These are phyloP conservation scores for Cruciata laevipes DNA, from an alignment of 257 asterid species.

Conservation along the genomic window DNA sequence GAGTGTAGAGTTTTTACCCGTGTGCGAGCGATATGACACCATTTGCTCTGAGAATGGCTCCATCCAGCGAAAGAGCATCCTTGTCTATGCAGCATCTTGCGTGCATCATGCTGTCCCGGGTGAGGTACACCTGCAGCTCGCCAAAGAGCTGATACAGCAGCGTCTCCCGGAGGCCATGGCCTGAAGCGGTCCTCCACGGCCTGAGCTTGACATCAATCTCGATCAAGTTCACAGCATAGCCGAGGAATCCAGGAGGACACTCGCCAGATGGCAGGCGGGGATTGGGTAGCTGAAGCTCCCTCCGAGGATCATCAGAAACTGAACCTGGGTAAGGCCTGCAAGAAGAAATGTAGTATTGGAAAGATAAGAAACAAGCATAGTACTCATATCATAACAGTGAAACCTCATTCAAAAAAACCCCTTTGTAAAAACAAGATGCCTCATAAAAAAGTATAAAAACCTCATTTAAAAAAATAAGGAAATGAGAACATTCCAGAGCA, in stretches of 20 bases:
- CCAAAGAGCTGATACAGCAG: constrained; percentile 53
- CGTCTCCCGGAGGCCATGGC: constrained; percentile 48
- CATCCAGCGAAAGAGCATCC: constrained; percentile 58
- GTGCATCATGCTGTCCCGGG: constrained; percentile 5
- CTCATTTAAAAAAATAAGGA: too few relatives aligned
- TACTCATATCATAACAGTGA: too few relatives aligned
- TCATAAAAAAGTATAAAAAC: too few relatives aligned
- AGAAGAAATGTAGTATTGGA: not conserved
- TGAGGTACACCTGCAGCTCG: constrained; percentile 52
- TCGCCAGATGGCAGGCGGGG: constrained; percentile 38
- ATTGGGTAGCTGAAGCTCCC: constrained; percentile 26
- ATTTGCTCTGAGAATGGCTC: constrained; percentile 44
- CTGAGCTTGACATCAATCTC: constrained; percentile 11
- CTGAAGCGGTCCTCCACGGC: constrained; percentile 18
- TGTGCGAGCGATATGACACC: constrained; percentile 37
- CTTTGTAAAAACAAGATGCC: too few relatives aligned
- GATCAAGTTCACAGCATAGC: constrained; percentile 49
- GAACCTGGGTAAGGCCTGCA: too few relatives aligned
- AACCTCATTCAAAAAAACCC: too few relatives aligned
- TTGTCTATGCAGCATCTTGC: constrained; percentile 36
- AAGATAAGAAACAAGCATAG: not conserved
- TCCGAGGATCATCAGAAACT: constrained; percentile 17
- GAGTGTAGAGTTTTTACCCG: constrained; percentile 31
- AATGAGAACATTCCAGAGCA: too few relatives aligned
- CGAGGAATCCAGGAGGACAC: constrained; percentile 46